Conservation (phyloP, 78 protist genomes). For the Tieghemostelium lacteum region DNA sequence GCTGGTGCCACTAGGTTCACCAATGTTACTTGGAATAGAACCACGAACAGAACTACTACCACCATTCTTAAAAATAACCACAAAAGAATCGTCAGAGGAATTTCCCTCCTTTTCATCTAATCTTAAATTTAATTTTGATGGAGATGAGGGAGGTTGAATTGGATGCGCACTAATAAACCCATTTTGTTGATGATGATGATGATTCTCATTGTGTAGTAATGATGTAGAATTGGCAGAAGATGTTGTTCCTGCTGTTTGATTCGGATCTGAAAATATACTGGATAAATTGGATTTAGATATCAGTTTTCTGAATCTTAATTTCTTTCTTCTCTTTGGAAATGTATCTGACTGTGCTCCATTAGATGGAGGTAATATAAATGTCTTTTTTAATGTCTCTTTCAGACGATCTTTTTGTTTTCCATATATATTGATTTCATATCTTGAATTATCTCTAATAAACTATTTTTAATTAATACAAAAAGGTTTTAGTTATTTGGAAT, state of each 20-base stretch:
- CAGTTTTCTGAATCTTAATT: conserved; percentile 36
- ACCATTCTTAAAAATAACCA: conserved; percentile 8
- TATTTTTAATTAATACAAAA: background rate
- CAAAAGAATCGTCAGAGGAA: conserved; percentile 34
- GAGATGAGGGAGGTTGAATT: conserved; percentile 1
- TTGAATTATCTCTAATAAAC: conserved; percentile 73
- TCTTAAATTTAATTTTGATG: background rate
- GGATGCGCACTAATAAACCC: background rate
- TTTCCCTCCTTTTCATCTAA: background rate
- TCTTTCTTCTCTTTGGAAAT: conserved; percentile 43
- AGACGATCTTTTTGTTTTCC: conserved; percentile 67
- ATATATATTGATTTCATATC: conserved; percentile 77
- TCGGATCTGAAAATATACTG: conserved; percentile 22
- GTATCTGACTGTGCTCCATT: conserved; percentile 1
- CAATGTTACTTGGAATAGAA: background rate
- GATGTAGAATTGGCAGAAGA: background rate
- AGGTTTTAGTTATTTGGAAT: background rate
- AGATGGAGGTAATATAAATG: conserved; percentile 41
- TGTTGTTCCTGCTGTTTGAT: background rate
- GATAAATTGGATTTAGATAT: conserved; percentile 23
- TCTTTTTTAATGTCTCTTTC: conserved; percentile 61
- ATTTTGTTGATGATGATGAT: background rate
- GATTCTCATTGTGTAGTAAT: background rate
- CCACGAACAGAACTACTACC: background rate
- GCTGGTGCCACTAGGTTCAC: no score